Evolutionary conservation across 768 basidiomycete genomes (phyloP), one percentile per base, ranked within the genome.

Genomic region (Hebeloma cylindrosporum): DNA sequence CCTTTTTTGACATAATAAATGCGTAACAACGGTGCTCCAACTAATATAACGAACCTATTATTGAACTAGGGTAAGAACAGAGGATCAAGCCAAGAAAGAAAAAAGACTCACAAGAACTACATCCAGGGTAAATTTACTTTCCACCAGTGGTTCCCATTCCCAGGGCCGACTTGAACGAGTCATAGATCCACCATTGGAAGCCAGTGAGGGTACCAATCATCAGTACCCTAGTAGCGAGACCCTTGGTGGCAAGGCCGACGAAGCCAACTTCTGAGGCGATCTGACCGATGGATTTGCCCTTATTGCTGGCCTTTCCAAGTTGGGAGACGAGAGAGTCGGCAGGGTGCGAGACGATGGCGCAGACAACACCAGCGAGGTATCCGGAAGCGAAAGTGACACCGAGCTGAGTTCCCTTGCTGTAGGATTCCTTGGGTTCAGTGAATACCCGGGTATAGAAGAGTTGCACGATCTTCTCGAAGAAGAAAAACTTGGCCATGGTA

Each of bases 401-500:
- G 58, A 97, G 89, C 63, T 94, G 89, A 34, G 85, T 93, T 52
- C 78, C 66, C 74, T 92, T 85, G 71, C 79, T 67, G 67, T 91
- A 90, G 10, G 78, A 72, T 8, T 85, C 80, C 68, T 90, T 91
- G 58, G 88, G 85, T 47, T 74, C 70, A 31, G 84, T 78, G 71
- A 93, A 85, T 66, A 92, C 87, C 62, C 88, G 80, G 53, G 86
- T 90, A 70, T 91, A 91, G 75, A 94, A 93, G 57, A 88, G 64
- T 60, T 82, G 76, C 64, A 87, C 89, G 57, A 88, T 87, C 76
- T 85, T 83, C 67, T 93, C 91, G 66, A 85, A 94, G 80, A 90
- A 92, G 81, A 81, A 91, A 82, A 96, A 96, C 72, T 96, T 96
- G 75, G 93, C 93, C 93, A 96, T 94, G 60, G 93, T 96, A 78